phyloP scores from a whole-genome alignment of 139 green algal species.

The Tetraselmis striata region DNA sequence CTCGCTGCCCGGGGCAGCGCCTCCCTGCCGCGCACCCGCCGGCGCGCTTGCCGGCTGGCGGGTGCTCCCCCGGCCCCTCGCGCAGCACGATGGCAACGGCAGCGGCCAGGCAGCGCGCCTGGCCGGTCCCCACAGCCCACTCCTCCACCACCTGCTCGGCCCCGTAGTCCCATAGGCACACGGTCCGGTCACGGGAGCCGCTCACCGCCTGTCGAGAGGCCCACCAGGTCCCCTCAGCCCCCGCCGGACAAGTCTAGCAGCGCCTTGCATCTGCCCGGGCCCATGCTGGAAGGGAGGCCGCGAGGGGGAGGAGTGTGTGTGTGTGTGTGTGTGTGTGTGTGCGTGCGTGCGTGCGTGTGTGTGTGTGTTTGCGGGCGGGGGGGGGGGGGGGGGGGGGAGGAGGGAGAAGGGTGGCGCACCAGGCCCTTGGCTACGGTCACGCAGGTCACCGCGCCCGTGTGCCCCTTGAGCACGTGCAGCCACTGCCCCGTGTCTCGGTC shows the following conservation, averaged over 20 bases:
- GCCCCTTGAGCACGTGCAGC: conserved; percentile 31
- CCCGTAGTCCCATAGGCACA: not conserved
- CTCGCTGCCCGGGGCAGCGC: not conserved
- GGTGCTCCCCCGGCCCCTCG: too few relatives aligned
- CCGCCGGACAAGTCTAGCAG: too few relatives aligned
- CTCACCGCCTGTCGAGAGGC: not conserved
- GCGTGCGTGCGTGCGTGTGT: not conserved
- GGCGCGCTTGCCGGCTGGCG: too few relatives aligned
- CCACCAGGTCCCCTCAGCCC: too few relatives aligned
- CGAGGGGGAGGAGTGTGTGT: not conserved
- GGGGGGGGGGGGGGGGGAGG: too few relatives aligned
- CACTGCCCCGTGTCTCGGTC: conserved; percentile 31
- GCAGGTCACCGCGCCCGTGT: conserved; percentile 13
- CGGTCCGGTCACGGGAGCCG: not conserved
- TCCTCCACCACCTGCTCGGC: not conserved
- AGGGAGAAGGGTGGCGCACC: not conserved
- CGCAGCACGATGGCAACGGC: not conserved
- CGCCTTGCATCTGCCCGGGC: too few relatives aligned
- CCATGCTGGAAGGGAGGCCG: not conserved
- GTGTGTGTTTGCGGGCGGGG: not conserved
- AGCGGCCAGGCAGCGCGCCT: not conserved
- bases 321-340: not conserved
- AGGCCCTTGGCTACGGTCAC: not conserved
- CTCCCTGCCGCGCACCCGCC: not conserved
- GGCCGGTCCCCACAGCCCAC: not conserved